Conservation (phyloP, 495 filamentous ascomycete species). For the Lasiosphaeria ovina region DNA sequence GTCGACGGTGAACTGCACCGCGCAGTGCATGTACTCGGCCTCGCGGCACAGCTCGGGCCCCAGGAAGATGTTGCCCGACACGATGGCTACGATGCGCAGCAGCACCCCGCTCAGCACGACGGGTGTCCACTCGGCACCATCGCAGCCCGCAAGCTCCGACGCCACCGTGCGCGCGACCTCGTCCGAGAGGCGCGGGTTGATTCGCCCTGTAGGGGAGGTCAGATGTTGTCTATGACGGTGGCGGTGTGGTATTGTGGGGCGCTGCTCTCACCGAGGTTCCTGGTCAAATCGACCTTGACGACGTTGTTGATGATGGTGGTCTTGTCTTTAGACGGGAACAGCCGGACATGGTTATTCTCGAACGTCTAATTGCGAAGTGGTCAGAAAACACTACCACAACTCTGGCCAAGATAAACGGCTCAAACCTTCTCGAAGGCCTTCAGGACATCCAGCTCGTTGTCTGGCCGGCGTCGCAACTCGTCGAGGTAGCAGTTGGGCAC, state of each 20-base stretch:
- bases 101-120: conserved; percentile 1
- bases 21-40: conserved; percentile 38
- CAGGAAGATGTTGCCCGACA: conserved; percentile 43
- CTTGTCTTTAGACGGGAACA: background rate
- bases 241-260: background rate
- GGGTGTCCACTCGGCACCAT: conserved; percentile 2
- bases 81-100: conserved; percentile 35
- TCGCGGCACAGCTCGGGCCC: conserved; percentile 41
- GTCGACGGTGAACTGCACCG: conserved; percentile 5
- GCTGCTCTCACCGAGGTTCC: background rate
- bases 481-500: conserved; percentile 2
- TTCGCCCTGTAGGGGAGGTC: background rate
- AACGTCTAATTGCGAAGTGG: background rate
- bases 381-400: background rate
- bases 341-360: background rate
- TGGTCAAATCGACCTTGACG: conserved; percentile 1
- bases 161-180: background rate
- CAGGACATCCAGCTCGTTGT: background rate
- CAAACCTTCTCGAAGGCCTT: background rate
- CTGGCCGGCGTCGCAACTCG: background rate
- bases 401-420: no score
- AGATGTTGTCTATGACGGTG: background rate
- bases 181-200: conserved; percentile 2
- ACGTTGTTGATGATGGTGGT: conserved; percentile 1
- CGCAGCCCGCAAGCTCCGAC: background rate